Conservation (phyloP, 2,329 filamentous ascomycete genomes). For the Xenosphaeropsis pyriputrescens region DNA sequence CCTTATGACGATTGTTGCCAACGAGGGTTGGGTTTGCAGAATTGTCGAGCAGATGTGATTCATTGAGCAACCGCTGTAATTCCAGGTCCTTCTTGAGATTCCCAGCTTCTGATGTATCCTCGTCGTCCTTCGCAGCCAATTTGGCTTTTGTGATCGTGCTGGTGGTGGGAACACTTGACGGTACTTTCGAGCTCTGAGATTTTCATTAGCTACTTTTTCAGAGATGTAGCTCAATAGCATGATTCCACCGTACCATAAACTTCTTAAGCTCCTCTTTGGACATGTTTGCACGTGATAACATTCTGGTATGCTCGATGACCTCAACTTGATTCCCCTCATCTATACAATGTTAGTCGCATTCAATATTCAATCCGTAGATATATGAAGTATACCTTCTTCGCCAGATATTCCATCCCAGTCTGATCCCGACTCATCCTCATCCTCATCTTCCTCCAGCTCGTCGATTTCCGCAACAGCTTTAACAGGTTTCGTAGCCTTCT, state of each 20-base stretch:
- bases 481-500: conserved; percentile 5
- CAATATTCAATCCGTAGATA: too few relatives aligned
- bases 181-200: conserved; percentile 15
- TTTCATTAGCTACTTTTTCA: too few relatives aligned
- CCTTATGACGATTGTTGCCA: conserved; percentile 66
- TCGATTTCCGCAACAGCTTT: conserved; percentile 7
- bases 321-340: conserved; percentile 19
- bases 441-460: conserved; percentile 5
- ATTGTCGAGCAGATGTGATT: conserved; percentile 73
- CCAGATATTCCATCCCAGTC: conserved; percentile 53
- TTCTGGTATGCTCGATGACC: conserved; percentile 26
- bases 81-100: conserved; percentile 87
- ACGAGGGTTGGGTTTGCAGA: conserved; percentile 28
- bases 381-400: conserved; percentile 18
- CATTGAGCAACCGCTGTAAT: conserved; percentile 75
- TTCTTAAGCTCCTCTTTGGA: conserved; percentile 59
- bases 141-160: conserved; percentile 11
- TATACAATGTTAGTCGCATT: too few relatives aligned
- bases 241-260: conserved; percentile 49
- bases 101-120: conserved; percentile 41
- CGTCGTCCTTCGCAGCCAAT: conserved; percentile 32
- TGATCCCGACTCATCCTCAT: conserved; percentile 22
- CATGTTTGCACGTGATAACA: conserved; percentile 22
- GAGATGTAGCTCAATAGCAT: too few relatives aligned
- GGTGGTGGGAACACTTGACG: conserved; percentile 14